Base-by-base conservation (phyloP, 225 moss, liverwort and hornwort species). In the Polytrichum formosum region DNA sequence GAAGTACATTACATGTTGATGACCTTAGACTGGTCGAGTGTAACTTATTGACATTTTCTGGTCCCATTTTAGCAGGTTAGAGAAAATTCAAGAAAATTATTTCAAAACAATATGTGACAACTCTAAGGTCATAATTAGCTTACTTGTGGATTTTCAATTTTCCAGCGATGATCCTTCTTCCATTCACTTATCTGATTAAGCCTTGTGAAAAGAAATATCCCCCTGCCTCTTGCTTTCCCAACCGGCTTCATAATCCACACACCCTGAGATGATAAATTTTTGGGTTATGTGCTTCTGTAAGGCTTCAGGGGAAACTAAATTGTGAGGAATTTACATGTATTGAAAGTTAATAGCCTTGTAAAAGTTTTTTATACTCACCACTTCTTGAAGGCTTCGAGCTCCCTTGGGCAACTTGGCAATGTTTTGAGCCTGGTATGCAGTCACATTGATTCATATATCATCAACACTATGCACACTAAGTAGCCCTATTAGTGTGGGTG, bases 241-340 rank as follows among this genome's bases (percentile, higher is more conserved):
- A 94, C 91, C 1, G 94, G 97, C 75, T 98, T 98, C 92, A 94
- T 98, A 33, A 98, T 98, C 97, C 97, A 98, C 64, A 92, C 97
- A 20, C 94, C 94, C 97, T 98, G 72, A 65, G 16, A 75, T 76
- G 58, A 56, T 4, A 46, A 46, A 46, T 16, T 3, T 26, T 46
- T 46, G 16, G 16, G 16, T 46, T 16, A 46, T 46, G 16, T 46
- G 46, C 46, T 46, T 16, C 46, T 46, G 13, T 13, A 46, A 46
- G 46, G 16, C 13, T 46, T 13, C 4, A 13, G 46, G 4, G 26
- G 37, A 37, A 37, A 10, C 10, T 46, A 46, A 46, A 46, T 13
- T 46, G 37, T 37, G 46, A 46, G 46, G 46, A 26, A 16, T 46
- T 46, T 13, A 16, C 46, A 16, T 46, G 46, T 46, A 46, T 4